Evolutionary conservation across 1,139 yeast genomes (phyloP), one percentile per base, ranked within the genome.

Genomic region (Scheffersomyces insectosa): DNA sequence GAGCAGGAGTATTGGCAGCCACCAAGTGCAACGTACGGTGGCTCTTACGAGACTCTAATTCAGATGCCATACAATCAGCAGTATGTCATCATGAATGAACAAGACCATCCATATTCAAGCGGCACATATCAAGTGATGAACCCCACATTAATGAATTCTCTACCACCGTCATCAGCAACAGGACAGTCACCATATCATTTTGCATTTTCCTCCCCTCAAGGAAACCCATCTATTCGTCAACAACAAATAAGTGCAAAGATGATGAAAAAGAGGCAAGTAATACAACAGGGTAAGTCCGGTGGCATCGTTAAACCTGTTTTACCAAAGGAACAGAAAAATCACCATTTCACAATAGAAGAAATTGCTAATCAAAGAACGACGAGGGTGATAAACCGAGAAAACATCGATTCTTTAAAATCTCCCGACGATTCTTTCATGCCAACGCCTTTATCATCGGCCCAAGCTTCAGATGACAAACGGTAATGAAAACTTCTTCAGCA

Each of bases 231-330:
- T 14, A 32, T 50, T 5, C 49, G 66, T 25, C 66, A 61, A 40
- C 63, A 59, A 39, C 60, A 57, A 28, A 52, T 52, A 8, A 60
- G 63, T 29, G 54, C 61, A 8, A 52, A 58, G 33, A 55, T 63
- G 63, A 54, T 61, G 62, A 53, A 57, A 43, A 62, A 62, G 46
- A 57, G 62, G 41, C 50, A 60, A 29, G 65, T 59, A 39, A 41
- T 56, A 47, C 45, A 47, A 36, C 60, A 51, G 32, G 40, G 37
- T 25, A 49, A 53, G 37, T 39, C 44, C 28, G 34, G 45, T 27
- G 39, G 46, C 37, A 39, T 45, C 35, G 38, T 48, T 12, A 52
- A 54, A 28, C 49, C 52, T 15, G 39, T 41, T 8, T 15, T 15
- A 29, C 2, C 23, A 5, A n/a, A 28, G 9, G 13, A 37, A n/a